A percentile compares a stretch with the other conserved stretches of the same genome.
These are phyloP conservation scores for Ceratocystis colombiana DNA, from an alignment of 2,329 filamentous ascomycete species.

Conservation along the genomic window DNA sequence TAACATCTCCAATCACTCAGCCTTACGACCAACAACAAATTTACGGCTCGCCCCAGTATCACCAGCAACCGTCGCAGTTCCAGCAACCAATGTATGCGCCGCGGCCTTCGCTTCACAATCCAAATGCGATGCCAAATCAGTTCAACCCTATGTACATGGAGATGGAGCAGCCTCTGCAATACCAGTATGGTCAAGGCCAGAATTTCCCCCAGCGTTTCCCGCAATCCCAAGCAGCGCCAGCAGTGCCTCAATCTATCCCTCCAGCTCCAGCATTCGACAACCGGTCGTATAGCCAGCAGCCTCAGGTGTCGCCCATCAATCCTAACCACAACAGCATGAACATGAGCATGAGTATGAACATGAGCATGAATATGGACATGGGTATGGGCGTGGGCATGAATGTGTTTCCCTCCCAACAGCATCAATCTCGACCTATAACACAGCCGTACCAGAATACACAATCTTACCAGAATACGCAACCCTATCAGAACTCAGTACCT, in stretches of 20 bases:
- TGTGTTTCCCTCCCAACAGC: constrained; percentile 18
- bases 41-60: constrained; percentile 27
- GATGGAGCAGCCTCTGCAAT: constrained; percentile 21
- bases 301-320: constrained; percentile 27
- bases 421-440: constrained; percentile 15
- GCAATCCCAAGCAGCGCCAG: constrained; percentile 1
- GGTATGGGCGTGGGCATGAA: constrained; percentile 15
- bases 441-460: constrained; percentile 4
- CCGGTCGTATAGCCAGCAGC: constrained; percentile 34
- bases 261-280: constrained; percentile 14
- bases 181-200: constrained; percentile 17
- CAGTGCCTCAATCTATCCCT: constrained; percentile 10
- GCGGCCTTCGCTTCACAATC: constrained; percentile 25
- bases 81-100: constrained; percentile 26
- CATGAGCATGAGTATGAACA: constrained; percentile 32
- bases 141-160: constrained; percentile 19
- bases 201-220: constrained; percentile 18
- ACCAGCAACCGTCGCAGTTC: constrained; percentile 31
- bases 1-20: constrained; percentile 27
- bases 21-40: constrained; percentile 26
- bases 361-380: constrained; percentile 21
- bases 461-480: neutral
- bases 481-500: constrained; percentile 19
- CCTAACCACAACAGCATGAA: constrained; percentile 29
- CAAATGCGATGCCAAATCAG: constrained; percentile 29